These are phyloP conservation scores for Clarireedia hainanense DNA, from an alignment of 2,329 filamentous ascomycete genomes.

Conservation along the genomic window DNA sequence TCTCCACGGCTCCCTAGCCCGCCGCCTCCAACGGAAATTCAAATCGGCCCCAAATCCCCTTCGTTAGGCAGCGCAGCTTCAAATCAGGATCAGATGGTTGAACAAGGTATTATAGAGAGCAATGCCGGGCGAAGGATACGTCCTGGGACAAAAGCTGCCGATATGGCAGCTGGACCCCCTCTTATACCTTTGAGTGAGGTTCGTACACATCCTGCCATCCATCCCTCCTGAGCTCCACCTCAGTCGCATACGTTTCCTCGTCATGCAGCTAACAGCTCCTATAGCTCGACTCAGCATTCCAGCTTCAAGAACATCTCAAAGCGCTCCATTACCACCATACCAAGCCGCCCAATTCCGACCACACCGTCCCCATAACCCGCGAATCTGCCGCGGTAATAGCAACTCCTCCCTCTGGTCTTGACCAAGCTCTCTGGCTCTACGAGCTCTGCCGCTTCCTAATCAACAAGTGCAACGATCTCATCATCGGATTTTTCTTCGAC, in stretches of 20 bases:
- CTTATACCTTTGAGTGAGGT: conserved; percentile 81
- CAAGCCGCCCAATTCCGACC: conserved; percentile 46
- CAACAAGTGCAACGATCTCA: conserved; percentile 85
- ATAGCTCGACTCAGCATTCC: conserved; percentile 93
- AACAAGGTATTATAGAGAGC: conserved; percentile 57
- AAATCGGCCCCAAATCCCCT: conserved; percentile 75
- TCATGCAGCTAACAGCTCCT: conserved; percentile 14
- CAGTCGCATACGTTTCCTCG: conserved; percentile 4
- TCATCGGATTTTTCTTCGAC: conserved; percentile 90
- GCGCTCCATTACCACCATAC: conserved; percentile 82
- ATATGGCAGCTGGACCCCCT: conserved; percentile 90
- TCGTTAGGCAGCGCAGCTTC: conserved; percentile 51
- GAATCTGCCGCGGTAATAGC: conserved; percentile 69
- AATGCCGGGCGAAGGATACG: conserved; percentile 79
- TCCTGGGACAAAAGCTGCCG: conserved; percentile 81
- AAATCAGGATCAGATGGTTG: conserved; percentile 50
- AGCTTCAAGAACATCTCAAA: conserved; percentile 93
- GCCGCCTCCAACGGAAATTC: conserved; percentile 89
- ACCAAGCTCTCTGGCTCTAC: conserved; percentile 90
- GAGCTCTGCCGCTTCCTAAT: conserved; percentile 95
- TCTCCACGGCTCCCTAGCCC: conserved; percentile 92
- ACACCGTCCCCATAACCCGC: conserved; percentile 65
- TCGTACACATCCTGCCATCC: conserved; percentile 24
- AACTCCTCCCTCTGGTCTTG: conserved; percentile 71
- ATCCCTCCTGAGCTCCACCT: background rate